Evolutionary conservation across 768 basidiomycete species (phyloP), one percentile per base, ranked within the genome.

Genomic region (Coprinellus micaceus): DNA sequence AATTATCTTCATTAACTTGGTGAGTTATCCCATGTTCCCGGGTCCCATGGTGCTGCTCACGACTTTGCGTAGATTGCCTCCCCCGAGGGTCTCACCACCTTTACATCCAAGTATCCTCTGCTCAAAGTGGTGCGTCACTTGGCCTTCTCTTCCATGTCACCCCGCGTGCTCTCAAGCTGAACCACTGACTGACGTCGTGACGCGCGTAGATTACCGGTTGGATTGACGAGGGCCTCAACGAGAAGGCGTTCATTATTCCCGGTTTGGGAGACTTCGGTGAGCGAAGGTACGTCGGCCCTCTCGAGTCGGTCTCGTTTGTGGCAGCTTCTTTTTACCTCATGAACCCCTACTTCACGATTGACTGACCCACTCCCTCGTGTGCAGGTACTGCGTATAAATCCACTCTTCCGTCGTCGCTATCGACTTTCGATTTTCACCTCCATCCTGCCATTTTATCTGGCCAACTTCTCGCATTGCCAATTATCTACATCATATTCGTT

Each of bases 211-310:
- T 97, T 52, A 96, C 94, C 11, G 94, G 94, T 2, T 96, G 94
- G 93, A 92, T 98, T 52, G 94, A 98, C 68, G 75, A 93, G 62
- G 91, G 93, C 4, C 80, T 98, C 51, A 94, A 98, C 62, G 91
- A 91, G 56, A 91, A 88, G 67, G 85, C 90, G 22, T 97, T 89
- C 66, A 95, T 95, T 62, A 84, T 94, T 54, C 94, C 93, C 7
- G 94, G 94, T 26, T 77, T 98, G n/a, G 94, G 94, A n/a, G 94
- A 98, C 68, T 98, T 98, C 68, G 94, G 94, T 51, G 94, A 96
- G 68, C 76, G 91, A 67, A 86, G 91, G 89, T 88, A 63, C 59
- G 68, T 61, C 22, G 40, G 49, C 17, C n/a, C 13, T 41, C 24
- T 22, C 9, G 15, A 36, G 19, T 19, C 30, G 17, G 4, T 15